Percentiles rank a stretch among this genome's conserved stretches.
phyloP scores from a whole-genome alignment of 2,329 filamentous ascomycete genomes.

The Phaeosphaeriaceae sp. region DNA sequence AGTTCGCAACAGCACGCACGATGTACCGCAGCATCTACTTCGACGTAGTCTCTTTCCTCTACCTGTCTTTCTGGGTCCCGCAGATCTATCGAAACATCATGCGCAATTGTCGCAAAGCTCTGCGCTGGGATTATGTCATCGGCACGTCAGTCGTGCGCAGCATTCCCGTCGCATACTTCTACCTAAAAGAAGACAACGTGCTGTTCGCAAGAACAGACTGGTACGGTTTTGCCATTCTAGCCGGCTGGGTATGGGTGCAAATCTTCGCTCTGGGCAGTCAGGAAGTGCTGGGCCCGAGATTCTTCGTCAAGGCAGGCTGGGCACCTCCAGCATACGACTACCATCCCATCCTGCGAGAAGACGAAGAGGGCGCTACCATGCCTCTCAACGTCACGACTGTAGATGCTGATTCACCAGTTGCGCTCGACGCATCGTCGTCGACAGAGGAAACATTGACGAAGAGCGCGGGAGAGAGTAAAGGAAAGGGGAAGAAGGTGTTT shows the following conservation, averaged over 20 bases:
- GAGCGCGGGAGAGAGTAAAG: slow-evolving; percentile 50
- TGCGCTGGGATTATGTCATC: slow-evolving; percentile 89
- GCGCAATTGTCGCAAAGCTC: slow-evolving; percentile 87
- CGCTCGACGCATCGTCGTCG: slow-evolving; percentile 13
- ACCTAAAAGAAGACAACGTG: slow-evolving; percentile 78
- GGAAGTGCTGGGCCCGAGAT: slow-evolving; percentile 85
- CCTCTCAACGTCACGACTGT: slow-evolving; percentile 71
- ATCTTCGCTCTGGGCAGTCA: slow-evolving; percentile 79
- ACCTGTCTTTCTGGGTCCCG: slow-evolving; percentile 90
- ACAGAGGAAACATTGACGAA: slow-evolving; percentile 15
- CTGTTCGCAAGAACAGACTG: slow-evolving; percentile 76
- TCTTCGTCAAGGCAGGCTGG: slow-evolving; percentile 76
- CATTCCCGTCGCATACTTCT: slow-evolving; percentile 85
- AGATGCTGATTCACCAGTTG: background rate
- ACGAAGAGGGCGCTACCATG: slow-evolving; percentile 77
- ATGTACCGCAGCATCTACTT: slow-evolving; percentile 62
- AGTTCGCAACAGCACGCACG: slow-evolving; percentile 64
- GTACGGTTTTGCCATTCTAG: slow-evolving; percentile 68
- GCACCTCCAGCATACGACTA: slow-evolving; percentile 85
- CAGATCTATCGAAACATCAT: slow-evolving; percentile 91
- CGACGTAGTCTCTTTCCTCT: slow-evolving; percentile 71
- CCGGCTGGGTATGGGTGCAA: slow-evolving; percentile 87
- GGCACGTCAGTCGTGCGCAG: slow-evolving; percentile 83
- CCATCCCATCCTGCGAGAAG: slow-evolving; percentile 85
- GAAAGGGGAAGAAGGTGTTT: slow-evolving; percentile 68